phyloP scores from a whole-genome alignment of 2,329 filamentous ascomycete genomes.

The Monilinia polystroma region DNA sequence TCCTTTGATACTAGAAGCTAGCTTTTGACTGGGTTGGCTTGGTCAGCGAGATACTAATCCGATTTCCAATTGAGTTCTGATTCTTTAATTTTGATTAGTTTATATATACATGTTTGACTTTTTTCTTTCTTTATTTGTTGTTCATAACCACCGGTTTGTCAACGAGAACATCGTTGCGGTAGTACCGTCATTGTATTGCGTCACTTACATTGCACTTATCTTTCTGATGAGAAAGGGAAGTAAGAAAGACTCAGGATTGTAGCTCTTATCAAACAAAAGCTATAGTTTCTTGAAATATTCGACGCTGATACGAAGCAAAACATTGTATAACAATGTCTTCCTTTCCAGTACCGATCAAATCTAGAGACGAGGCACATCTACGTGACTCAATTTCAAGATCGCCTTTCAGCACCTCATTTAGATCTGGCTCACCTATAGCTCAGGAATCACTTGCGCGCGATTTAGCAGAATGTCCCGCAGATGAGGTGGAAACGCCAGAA shows the following conservation, averaged over 20 bases:
- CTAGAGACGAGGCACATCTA: constrained; percentile 16
- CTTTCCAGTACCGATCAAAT: constrained; percentile 32
- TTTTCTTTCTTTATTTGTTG: neutral
- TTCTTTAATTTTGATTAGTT: neutral
- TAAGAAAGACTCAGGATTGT: constrained; percentile 3
- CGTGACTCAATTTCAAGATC: constrained; percentile 37
- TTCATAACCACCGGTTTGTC: neutral
- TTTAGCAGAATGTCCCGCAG: constrained; percentile 61
- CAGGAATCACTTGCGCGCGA: constrained; percentile 66
- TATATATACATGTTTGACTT: no score
- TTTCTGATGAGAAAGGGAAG: neutral
- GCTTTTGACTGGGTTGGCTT: constrained; percentile 2
- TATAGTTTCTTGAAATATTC: neutral
- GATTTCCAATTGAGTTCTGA: neutral
- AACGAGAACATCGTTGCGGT: constrained; percentile 3
- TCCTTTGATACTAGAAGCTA: neutral
- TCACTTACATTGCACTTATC: neutral
- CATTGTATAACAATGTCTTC: constrained; percentile 34
- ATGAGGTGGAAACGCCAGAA: constrained; percentile 48
- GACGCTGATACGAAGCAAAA: neutral
- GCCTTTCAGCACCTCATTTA: constrained; percentile 48
- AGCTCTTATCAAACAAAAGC: neutral
- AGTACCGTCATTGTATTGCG: constrained; percentile 1
- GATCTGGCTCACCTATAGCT: constrained; percentile 62
- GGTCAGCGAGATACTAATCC: neutral